phyloP scores from a whole-genome alignment of 2,329 filamentous ascomycete species.

The Dendrostoma leiphaemia region DNA sequence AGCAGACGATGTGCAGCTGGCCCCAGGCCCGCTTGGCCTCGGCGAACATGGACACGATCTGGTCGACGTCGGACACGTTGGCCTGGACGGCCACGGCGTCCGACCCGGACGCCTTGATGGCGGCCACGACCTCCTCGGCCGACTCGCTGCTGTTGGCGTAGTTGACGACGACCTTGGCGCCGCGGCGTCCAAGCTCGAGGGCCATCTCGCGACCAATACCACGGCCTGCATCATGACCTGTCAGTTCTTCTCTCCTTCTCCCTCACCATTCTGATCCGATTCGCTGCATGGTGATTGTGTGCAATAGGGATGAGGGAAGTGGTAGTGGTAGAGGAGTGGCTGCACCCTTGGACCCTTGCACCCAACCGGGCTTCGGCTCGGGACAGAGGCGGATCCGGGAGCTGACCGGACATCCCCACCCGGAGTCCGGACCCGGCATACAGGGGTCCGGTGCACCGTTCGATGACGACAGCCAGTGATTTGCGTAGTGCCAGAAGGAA shows the following conservation, averaged over 20 bases:
- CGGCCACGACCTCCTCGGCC: constrained; percentile 63
- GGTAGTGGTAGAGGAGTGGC: no score
- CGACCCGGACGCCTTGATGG: constrained; percentile 63
- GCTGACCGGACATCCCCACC: constrained; percentile 10
- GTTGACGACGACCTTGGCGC: constrained; percentile 66
- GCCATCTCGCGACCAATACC: constrained; percentile 68
- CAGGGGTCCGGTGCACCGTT: no score
- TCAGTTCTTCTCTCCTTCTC: no score
- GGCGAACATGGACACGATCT: constrained; percentile 63
- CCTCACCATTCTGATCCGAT: no score
- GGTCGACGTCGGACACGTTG: constrained; percentile 62
- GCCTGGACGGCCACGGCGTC: constrained; percentile 66
- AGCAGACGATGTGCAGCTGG: constrained; percentile 68
- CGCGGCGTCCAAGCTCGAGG: constrained; percentile 61
- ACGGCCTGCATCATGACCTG: constrained; percentile 43
- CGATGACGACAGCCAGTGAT: no score
- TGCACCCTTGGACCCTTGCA: background rate
- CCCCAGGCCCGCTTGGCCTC: constrained; percentile 63
- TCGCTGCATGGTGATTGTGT: no score
- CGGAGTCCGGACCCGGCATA: constrained; percentile 10
- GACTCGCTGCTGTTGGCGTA: constrained; percentile 64
- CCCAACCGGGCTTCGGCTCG: no score
- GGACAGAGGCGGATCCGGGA: no score
- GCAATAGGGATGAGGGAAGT: no score
- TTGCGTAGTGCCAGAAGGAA: no score